Percentiles rank a stretch among this genome's conserved stretches.
Evolutionary conservation across 768 basidiomycete genomes (phyloP).

Genomic region (Leucosporidium creatinivorum): DNA sequence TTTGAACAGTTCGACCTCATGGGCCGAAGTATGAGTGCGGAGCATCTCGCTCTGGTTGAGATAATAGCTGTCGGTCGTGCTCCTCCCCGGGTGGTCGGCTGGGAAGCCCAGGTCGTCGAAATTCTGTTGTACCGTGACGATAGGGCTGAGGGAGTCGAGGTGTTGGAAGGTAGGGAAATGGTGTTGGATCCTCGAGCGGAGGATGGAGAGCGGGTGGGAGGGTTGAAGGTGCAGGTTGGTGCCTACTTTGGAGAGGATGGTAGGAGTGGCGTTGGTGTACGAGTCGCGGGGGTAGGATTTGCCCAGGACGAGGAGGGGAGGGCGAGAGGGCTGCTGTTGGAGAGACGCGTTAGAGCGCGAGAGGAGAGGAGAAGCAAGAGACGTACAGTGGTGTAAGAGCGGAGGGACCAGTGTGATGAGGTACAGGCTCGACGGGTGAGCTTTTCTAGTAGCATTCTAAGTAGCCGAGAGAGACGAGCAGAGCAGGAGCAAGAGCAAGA

Average conservation of each 20-base stretch:
- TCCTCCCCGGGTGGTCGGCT: constrained; percentile 82
- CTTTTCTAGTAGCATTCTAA: no score
- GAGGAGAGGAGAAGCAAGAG: no score
- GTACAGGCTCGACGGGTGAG: no score
- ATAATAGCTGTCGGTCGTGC: constrained; percentile 90
- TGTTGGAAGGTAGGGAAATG: constrained; percentile 71
- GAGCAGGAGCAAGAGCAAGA: no score
- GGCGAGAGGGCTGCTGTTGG: not conserved
- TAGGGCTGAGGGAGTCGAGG: constrained; percentile 55
- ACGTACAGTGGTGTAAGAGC: no score
- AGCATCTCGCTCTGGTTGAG: constrained; percentile 84
- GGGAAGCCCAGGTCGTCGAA: constrained; percentile 97
- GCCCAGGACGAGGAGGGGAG: not conserved
- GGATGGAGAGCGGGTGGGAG: constrained; percentile 74
- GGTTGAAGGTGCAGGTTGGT: constrained; percentile 66
- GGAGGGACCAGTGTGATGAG: no score
- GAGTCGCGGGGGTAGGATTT: constrained; percentile 60
- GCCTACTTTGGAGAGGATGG: constrained; percentile 74
- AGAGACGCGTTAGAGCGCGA: no score
- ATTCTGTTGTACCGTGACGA: constrained; percentile 84
- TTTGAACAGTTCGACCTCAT: constrained; percentile 83
- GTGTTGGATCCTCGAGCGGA: constrained; percentile 67
- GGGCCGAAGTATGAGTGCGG: constrained; percentile 95
- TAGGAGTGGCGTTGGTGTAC: constrained; percentile 73
- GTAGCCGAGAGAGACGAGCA: no score